Percentiles rank a stretch among this genome's conserved stretches.
Evolutionary conservation across 1,139 yeast species (phyloP).

Genomic region (Geotrichum candidum): DNA sequence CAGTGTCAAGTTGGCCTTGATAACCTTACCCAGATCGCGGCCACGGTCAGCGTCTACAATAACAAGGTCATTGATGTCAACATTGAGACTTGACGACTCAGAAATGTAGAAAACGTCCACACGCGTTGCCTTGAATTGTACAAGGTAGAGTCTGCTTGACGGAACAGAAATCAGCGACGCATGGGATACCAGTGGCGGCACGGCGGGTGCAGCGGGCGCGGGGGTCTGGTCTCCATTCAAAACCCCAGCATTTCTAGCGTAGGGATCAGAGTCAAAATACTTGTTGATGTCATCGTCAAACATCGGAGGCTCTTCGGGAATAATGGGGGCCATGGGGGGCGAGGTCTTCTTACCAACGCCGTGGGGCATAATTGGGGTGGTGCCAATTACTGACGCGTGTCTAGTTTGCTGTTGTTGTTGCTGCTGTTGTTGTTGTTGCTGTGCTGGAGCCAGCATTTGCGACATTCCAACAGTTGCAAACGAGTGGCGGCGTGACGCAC

Average conservation of each 20-base stretch:
- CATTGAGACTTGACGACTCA: constrained; percentile 43
- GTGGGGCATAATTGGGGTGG: not conserved
- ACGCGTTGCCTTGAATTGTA: constrained; percentile 82
- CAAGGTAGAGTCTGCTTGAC: constrained; percentile 49
- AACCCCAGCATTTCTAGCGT: constrained; percentile 22
- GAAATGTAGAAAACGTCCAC: constrained; percentile 76
- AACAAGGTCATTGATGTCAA: constrained; percentile 70
- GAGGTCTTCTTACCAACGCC: not conserved
- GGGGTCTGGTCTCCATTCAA: not conserved
- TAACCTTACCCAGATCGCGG: constrained; percentile 76
- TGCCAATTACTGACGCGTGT: not conserved
- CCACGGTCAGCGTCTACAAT: constrained; percentile 98
- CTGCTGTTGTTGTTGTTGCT: constrained; percentile 9
- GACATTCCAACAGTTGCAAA: constrained; percentile 11
- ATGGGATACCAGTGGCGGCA: constrained; percentile 8
- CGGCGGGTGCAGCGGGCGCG: constrained; percentile 10
- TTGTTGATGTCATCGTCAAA: constrained; percentile 4
- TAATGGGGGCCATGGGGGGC: not conserved
- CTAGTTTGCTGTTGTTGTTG: constrained; percentile 10
- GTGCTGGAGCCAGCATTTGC: constrained; percentile 9
- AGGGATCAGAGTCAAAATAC: constrained; percentile 25
- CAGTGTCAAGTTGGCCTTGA: constrained; percentile 56
- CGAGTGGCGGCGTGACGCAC: constrained; percentile 11
- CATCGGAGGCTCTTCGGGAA: constrained; percentile 1
- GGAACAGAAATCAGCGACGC: constrained; percentile 27